phyloP scores from a whole-genome alignment of 768 basidiomycete genomes.

The Mycena haematopus region DNA sequence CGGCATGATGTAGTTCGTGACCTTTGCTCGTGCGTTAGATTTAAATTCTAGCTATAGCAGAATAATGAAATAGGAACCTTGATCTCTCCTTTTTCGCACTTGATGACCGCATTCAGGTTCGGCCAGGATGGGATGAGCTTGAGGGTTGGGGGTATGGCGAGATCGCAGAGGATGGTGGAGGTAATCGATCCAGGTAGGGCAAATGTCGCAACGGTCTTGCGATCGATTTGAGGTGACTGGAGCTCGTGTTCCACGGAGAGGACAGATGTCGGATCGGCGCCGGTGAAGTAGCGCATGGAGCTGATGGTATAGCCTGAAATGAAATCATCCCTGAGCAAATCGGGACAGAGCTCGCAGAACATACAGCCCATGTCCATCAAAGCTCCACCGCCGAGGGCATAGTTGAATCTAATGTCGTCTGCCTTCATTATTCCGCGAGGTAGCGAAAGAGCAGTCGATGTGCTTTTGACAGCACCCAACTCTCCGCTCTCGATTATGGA shows the following conservation, averaged over 20 bases:
- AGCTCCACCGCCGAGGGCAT: slow-evolving; percentile 63
- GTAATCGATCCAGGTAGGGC: slow-evolving; percentile 41
- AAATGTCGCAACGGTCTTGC: slow-evolving; percentile 38
- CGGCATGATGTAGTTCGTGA: slow-evolving; percentile 50
- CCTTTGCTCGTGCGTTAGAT: neutral
- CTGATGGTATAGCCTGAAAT: slow-evolving; percentile 54
- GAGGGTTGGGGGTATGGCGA: slow-evolving; percentile 37
- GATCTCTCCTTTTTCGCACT: slow-evolving; percentile 53
- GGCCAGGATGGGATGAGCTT: slow-evolving; percentile 48
- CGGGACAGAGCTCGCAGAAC: slow-evolving; percentile 8
- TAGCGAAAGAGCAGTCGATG: slow-evolving; percentile 46
- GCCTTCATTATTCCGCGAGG: slow-evolving; percentile 42
- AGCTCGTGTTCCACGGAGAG: slow-evolving; percentile 41
- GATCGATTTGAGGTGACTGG: slow-evolving; percentile 38
- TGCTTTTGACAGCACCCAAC: slow-evolving; percentile 57
- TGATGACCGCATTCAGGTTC: slow-evolving; percentile 41
- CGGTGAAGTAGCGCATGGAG: slow-evolving; percentile 53
- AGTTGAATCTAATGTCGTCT: slow-evolving; percentile 58
- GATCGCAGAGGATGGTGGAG: slow-evolving; percentile 44
- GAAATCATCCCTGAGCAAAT: neutral
- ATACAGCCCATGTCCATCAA: slow-evolving; percentile 70
- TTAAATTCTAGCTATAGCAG: neutral
- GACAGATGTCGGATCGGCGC: slow-evolving; percentile 50
- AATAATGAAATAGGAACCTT: slow-evolving; percentile 30
- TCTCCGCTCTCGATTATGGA: slow-evolving; percentile 62